Evolutionary conservation across 1,284 basidiomycete genomes (phyloP).

Genomic region (Apiotrichum sp.): DNA sequence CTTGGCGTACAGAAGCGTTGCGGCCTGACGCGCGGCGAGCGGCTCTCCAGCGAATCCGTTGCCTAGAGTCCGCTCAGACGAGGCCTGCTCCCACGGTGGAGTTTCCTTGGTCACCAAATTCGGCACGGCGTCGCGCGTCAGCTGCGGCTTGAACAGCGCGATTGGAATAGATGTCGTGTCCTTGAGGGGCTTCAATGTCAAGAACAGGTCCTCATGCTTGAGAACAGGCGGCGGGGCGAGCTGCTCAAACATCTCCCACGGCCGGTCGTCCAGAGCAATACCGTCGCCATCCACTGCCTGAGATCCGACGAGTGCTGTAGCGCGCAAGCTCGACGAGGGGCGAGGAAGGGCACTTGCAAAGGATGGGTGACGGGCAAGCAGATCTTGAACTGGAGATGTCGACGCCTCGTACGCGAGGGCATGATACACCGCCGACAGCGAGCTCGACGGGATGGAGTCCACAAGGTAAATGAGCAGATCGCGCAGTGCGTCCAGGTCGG

Average conservation of each 20-base stretch:
- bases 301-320: constrained; percentile 24
- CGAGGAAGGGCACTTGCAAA: constrained; percentile 27
- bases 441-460: constrained; percentile 10
- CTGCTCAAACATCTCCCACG: constrained; percentile 44
- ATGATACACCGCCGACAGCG: constrained; percentile 9
- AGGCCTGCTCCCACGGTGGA: constrained; percentile 23
- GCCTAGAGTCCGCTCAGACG: constrained; percentile 37
- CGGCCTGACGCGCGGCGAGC: constrained; percentile 21
- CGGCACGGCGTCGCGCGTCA: constrained; percentile 35
- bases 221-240: constrained; percentile 19
- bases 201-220: constrained; percentile 29
- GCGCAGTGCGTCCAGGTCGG: constrained; percentile 13
- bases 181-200: constrained; percentile 23
- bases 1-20: constrained; percentile 25
- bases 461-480: constrained; percentile 29
- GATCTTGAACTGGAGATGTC: constrained; percentile 18
- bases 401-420: constrained; percentile 30
- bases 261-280: constrained; percentile 36
- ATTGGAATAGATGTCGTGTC: constrained; percentile 38
- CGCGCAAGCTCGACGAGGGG: constrained; percentile 21
- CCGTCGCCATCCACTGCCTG: constrained; percentile 13
- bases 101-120: not conserved
- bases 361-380: constrained; percentile 12
- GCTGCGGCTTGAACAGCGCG: constrained; percentile 31
- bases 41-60: constrained; percentile 39